These are phyloP conservation scores for Ophiostoma quercus DNA, from an alignment of 2,329 filamentous ascomycete species.

Conservation along the genomic window DNA sequence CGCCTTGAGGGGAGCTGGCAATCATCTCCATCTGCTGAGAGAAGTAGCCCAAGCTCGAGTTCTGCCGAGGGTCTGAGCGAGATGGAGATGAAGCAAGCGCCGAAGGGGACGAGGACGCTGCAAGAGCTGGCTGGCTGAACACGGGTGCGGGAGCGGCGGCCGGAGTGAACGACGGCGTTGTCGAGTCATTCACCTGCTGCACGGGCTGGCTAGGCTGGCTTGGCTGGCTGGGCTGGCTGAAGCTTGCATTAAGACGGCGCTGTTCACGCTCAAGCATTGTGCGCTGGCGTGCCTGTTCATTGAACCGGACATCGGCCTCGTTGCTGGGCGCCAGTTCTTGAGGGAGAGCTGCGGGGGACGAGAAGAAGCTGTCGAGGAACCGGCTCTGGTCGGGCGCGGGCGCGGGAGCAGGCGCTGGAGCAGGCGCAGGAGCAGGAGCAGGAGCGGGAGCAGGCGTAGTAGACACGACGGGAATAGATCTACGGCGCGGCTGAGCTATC, in stretches of 20 bases:
- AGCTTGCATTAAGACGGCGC: not conserved
- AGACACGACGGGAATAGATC: not conserved
- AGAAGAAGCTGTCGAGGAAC: slow-evolving; percentile 44
- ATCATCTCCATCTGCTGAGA: slow-evolving; percentile 29
- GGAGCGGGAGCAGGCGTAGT: not conserved
- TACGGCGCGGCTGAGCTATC: not conserved
- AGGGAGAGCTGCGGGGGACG: slow-evolving; percentile 46
- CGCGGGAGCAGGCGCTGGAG: not conserved
- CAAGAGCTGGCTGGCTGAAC: not conserved
- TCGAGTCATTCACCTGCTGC: slow-evolving; percentile 6
- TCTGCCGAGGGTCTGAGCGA: not conserved
- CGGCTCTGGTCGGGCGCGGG: not conserved
- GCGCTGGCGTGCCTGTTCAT: slow-evolving; percentile 22
- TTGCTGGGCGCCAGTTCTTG: slow-evolving; percentile 28
- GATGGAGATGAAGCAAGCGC: not conserved
- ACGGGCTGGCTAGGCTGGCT: not conserved
- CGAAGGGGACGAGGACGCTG: not conserved
- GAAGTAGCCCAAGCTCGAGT: not conserved
- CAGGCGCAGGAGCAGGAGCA: not conserved
- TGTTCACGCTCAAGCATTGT: not conserved
- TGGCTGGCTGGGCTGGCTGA: not conserved
- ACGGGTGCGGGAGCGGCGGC: not conserved
- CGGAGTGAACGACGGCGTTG: not conserved
- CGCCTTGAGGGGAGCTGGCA: slow-evolving; percentile 26
- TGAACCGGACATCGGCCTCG: slow-evolving; percentile 23